Evolutionary conservation across 208 protist species (phyloP), one percentile per base, ranked within the genome.

Genomic region (Leishmania mexicana): DNA sequence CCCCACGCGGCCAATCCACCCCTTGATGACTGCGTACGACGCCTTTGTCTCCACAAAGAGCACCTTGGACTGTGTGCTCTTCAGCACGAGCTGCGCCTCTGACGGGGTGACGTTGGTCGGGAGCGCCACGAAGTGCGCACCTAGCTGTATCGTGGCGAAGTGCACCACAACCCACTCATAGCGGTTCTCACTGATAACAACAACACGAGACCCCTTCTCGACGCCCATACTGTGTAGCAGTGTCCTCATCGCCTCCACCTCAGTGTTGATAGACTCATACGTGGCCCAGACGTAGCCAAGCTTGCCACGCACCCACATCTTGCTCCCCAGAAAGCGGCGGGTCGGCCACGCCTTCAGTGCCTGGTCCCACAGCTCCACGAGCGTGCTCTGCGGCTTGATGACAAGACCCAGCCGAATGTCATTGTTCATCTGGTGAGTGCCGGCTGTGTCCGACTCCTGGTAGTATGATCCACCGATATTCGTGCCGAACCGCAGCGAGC

Each of bases 101-200:
- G 90, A 91, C 17, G 95, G 95, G 40, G 95, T 98, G 47, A 98
- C 86, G 78, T 96, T 98, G 47, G 95, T 98, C 0, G 95, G 93
- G n/a, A 98, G 83, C 28, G 92, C 87, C 11, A 98, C 95, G 85
- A 98, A 97, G 54, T 98, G 93, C 17, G 89, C 95, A 8, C 95
- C 95, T 15, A 98, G 90, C 78, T 97, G 92, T 85, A 98, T 90
- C 0, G 93, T 93, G 40, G 95, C 95, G 77, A 97, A 90, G 80
- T 98, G 95, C 49, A 97, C 93, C 75, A 97, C 95, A 8, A 98
- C 90, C 94, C 95, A 98, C 82, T 98, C 95, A 80, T 98, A 98
- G 31, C 95, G 92, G 80, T 98, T 98, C 80, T 98, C 95, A 60
- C 93, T 96, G 75, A 98, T 96, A 51, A 98, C 89, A 57, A 95